Conservation (phyloP, 148 eudicot genomes). For the Chenopodium suecicum region DNA sequence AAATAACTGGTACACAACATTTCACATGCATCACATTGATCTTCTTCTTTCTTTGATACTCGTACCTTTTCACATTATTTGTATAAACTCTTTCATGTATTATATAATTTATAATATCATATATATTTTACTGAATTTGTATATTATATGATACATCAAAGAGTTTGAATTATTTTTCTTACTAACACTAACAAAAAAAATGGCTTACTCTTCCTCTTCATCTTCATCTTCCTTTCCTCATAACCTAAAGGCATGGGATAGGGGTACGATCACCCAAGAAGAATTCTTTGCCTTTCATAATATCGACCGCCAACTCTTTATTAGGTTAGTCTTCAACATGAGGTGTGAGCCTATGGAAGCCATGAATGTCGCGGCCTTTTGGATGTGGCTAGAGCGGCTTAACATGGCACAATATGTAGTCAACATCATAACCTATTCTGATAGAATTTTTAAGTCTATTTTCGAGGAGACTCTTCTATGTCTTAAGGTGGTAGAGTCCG, state of each 20-base stretch:
- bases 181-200: background rate
- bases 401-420: background rate
- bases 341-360: slow-evolving; percentile 27
- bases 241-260: background rate
- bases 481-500: slow-evolving; percentile 15
- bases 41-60: background rate
- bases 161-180: background rate
- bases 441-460: slow-evolving; percentile 13
- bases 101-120: no score
- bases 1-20: background rate
- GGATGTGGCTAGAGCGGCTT: slow-evolving; percentile 40
- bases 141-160: no score
- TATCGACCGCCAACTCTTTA: slow-evolving; percentile 35
- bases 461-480: slow-evolving; percentile 29
- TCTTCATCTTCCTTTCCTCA: background rate
- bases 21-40: background rate
- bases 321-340: slow-evolving; percentile 22
- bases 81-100: background rate
- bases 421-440: background rate
- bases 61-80: background rate
- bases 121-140: no score
- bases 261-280: slow-evolving; percentile 10
- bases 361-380: slow-evolving; percentile 33
- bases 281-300: slow-evolving; percentile 34
- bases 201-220: background rate